Base-by-base conservation (phyloP, 164 flowering plant genomes). In the Stephania cephalantha region DNA sequence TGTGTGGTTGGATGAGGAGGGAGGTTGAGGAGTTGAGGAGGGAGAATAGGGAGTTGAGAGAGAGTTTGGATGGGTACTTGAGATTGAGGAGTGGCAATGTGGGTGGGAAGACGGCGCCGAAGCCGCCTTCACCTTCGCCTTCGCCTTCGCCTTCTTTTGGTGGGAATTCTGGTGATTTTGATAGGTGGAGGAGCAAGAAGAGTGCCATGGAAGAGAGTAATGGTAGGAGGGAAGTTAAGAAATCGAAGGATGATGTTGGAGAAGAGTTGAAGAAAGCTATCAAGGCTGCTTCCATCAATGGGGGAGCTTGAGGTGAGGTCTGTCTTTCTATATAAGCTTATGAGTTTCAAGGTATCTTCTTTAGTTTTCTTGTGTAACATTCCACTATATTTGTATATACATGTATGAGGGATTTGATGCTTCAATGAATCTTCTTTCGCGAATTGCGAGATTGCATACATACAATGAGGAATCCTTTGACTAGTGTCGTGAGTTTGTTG, bases 211-310 rank as follows among this genome's bases (percentile, higher is more conserved):
- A 84, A 20, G 85, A 80, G 66, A 79, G 25, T 25, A 25, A 72
- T 77, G 78, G 78, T 46, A 18, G 65, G 35, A 85, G 68, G 72
- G 90, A 86, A 63, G 13, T 25, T 55, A 85, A 85, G 81, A 82
- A 81, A 76, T 63, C 71, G 22, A 79, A 68, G 7, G 79, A 68
- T 42, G 91, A 87, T 75, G 75, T 90, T 66, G 94, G 86, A 77
- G 87, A 82, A 69, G 93, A 90, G 84, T 82, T 92, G 87, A 87
- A 89, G 83, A 90, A 78, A 81, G 93, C 96, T 75, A 89, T 94
- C 46, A 84, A 76, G 82, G 94, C 94, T 77, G 91, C 94, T 78
- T 77, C 95, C 44, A 73, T 85, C 48, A 78, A 67, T 73, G 74
- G 85, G 85, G 74, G 85, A 84, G 87, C 83, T 77, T 74, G 83